These are phyloP conservation scores for Fusarium globosum DNA, from an alignment of 2,329 filamentous ascomycete species.

Conservation along the genomic window DNA sequence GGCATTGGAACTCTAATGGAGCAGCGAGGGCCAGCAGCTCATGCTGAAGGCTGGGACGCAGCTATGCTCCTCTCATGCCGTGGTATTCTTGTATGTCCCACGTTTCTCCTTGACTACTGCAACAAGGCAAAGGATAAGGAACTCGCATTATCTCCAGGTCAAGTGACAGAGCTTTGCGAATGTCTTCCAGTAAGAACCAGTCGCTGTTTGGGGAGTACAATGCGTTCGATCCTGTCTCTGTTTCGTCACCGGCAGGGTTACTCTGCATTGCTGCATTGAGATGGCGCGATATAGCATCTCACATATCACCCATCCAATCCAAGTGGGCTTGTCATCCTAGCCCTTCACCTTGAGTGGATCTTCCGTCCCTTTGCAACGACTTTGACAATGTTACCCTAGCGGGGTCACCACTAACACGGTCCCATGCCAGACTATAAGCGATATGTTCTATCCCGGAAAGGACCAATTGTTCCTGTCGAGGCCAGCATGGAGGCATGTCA, in stretches of 20 bases:
- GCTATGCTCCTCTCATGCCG: slow-evolving; percentile 53
- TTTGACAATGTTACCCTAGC: slow-evolving; percentile 39
- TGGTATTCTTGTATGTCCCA: slow-evolving; percentile 49
- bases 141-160: slow-evolving; percentile 27
- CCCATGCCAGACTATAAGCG: slow-evolving; percentile 51
- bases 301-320: slow-evolving; percentile 39
- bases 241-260: slow-evolving; percentile 37
- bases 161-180: slow-evolving; percentile 23
- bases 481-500: slow-evolving; percentile 52
- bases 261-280: slow-evolving; percentile 41
- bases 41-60: slow-evolving; percentile 51
- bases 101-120: slow-evolving; percentile 3
- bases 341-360: slow-evolving; percentile 35
- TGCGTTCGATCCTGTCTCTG: slow-evolving; percentile 9
- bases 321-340: slow-evolving; percentile 39
- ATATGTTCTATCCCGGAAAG: slow-evolving; percentile 51
- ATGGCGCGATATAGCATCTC: slow-evolving; percentile 45
- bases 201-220: background rate
- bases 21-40: slow-evolving; percentile 52
- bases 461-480: slow-evolving; percentile 52
- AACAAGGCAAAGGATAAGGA: slow-evolving; percentile 3
- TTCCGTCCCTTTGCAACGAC: slow-evolving; percentile 27
- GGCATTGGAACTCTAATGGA: slow-evolving; percentile 54
- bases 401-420: slow-evolving; percentile 36
- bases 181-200: slow-evolving; percentile 6